A percentile compares a stretch with the other conserved stretches of the same genome.
phyloP scores from a whole-genome alignment of 2,329 filamentous ascomycete genomes.

The Aspergillus pseudoglaucus region DNA sequence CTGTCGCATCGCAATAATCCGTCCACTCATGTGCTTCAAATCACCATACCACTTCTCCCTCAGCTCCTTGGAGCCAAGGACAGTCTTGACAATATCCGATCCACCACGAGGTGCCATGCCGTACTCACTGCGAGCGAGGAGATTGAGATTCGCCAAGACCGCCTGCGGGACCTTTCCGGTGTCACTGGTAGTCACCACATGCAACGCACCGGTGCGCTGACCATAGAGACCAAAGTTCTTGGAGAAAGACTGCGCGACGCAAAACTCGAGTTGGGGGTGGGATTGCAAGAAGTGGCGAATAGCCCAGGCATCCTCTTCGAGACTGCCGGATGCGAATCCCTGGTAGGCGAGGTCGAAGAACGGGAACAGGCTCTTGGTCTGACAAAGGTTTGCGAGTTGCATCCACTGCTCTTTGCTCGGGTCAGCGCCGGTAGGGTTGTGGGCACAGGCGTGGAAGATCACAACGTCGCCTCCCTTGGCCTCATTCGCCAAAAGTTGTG shows the following conservation, averaged over 20 bases:
- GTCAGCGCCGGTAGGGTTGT: conserved; percentile 95
- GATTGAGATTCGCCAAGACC: conserved; percentile 49
- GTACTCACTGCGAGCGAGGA: conserved; percentile 12
- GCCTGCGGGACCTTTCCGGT: conserved; percentile 63
- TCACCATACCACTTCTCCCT: conserved; percentile 10
- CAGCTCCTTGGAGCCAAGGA: conserved; percentile 4
- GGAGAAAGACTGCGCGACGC: conserved; percentile 15
- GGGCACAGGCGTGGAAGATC: conserved; percentile 85
- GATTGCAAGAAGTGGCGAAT: conserved; percentile 71
- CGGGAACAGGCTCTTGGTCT: conserved; percentile 39
- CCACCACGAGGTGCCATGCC: conserved; percentile 13
- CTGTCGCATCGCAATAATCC: conserved; percentile 11
- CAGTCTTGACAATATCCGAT: conserved; percentile 13
- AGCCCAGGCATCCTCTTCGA: conserved; percentile 72
- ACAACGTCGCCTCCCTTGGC: conserved; percentile 66
- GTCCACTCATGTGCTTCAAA: conserved; percentile 10
- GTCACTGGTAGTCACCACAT: conserved; percentile 60
- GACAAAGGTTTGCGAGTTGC: conserved; percentile 69
- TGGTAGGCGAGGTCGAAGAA: conserved; percentile 89
- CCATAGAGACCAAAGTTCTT: conserved; percentile 69
- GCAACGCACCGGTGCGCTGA: conserved; percentile 87
- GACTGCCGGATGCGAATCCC: conserved; percentile 82
- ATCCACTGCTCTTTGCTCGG: conserved; percentile 87
- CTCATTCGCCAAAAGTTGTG: conserved; percentile 52
- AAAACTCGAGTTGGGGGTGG: conserved; percentile 8